phyloP scores from a whole-genome alignment of 306 rosid genomes.

The Vigna angularis region DNA sequence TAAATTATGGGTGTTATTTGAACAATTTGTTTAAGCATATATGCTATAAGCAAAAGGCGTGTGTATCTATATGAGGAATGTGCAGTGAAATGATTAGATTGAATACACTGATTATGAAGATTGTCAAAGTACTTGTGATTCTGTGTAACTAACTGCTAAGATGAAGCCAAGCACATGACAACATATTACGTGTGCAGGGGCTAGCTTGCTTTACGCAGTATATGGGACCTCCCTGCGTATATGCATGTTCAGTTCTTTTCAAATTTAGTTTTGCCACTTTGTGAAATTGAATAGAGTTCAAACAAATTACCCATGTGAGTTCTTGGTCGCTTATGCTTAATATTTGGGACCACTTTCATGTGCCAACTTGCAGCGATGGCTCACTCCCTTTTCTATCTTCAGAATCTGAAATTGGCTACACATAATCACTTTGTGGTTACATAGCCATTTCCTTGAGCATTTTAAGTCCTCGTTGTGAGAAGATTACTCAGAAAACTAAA shows the following conservation, averaged over 20 bases:
- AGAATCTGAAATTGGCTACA: slow-evolving; percentile 2
- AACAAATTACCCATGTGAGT: slow-evolving; percentile 54
- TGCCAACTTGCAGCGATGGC: slow-evolving; percentile 37
- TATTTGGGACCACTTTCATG: slow-evolving; percentile 49
- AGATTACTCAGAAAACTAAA: background rate
- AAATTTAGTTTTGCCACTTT: slow-evolving; percentile 55
- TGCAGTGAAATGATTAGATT: slow-evolving; percentile 35
- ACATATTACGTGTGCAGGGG: slow-evolving; percentile 9
- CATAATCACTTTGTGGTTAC: background rate
- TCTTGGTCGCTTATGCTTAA: slow-evolving; percentile 44
- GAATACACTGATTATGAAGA: slow-evolving; percentile 24
- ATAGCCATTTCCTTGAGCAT: slow-evolving; percentile 11
- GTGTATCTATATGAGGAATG: slow-evolving; percentile 19
- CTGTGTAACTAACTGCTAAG: slow-evolving; percentile 28
- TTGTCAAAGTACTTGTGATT: slow-evolving; percentile 22
- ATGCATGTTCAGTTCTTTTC: slow-evolving; percentile 29
- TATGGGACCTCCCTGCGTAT: slow-evolving; percentile 52
- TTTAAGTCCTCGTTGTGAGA: background rate
- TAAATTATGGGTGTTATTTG: background rate
- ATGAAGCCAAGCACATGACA: slow-evolving; percentile 38
- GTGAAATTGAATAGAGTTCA: slow-evolving; percentile 47
- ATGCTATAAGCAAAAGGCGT: background rate
- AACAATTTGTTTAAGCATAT: background rate
- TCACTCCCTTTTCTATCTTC: background rate
- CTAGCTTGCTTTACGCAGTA: slow-evolving; percentile 30